Percentiles rank a stretch among this genome's conserved stretches.
Conservation (phyloP, 2,329 filamentous ascomycete species). For the Cladorrhinum sp. region DNA sequence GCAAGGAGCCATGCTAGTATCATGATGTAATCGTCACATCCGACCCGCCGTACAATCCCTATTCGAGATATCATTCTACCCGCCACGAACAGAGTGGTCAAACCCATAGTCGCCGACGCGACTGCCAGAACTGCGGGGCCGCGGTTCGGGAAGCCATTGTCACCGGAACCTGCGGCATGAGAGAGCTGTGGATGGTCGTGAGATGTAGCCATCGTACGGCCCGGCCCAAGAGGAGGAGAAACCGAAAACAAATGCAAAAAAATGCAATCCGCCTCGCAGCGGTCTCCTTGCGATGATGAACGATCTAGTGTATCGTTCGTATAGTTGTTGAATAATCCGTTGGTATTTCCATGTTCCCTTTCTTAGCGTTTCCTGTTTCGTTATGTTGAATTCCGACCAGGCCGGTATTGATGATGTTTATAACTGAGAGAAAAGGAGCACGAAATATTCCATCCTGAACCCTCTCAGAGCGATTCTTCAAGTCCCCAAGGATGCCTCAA, state of each 20-base stretch:
- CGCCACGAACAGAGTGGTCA: constrained; percentile 72
- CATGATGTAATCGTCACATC: constrained; percentile 79
- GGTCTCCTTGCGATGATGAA: background rate
- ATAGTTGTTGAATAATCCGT: background rate
- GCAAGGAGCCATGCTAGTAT: constrained; percentile 72
- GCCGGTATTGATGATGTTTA: background rate
- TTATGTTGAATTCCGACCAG: background rate
- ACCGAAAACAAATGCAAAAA: background rate
- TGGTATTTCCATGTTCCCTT: background rate
- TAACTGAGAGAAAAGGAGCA: background rate
- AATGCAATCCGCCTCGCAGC: background rate
- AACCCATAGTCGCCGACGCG: constrained; percentile 63
- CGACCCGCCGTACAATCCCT: constrained; percentile 68
- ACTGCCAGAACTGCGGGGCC: constrained; percentile 65
- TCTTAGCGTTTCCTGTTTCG: background rate
- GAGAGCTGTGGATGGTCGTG: background rate
- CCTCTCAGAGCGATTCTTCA: background rate
- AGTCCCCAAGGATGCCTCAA: background rate
- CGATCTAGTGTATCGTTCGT: background rate
- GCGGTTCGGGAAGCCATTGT: constrained; percentile 42
- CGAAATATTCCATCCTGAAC: background rate
- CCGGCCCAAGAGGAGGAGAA: background rate
- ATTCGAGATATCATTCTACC: constrained; percentile 70
- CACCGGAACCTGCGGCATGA: background rate
- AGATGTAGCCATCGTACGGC: background rate